phyloP scores from a whole-genome alignment of 2,329 filamentous ascomycete genomes.

The Fusarium solani-melongenae region DNA sequence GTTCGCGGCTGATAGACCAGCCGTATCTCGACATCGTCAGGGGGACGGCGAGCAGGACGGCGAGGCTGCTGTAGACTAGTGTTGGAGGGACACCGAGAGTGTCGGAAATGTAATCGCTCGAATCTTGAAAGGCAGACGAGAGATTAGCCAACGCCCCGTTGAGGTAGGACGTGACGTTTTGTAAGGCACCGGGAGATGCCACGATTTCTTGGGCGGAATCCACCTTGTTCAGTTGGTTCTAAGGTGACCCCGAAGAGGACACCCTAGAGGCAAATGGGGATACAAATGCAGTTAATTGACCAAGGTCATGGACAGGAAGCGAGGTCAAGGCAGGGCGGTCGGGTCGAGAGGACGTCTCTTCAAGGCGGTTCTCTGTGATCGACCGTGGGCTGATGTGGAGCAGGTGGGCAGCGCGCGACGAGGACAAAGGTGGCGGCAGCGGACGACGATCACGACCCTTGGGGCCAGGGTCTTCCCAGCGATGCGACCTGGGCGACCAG shows the following conservation, averaged over 20 bases:
- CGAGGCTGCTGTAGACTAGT: slow-evolving; percentile 62
- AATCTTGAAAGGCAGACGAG: slow-evolving; percentile 58
- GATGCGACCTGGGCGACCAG: slow-evolving; percentile 12
- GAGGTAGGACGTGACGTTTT: slow-evolving; percentile 69
- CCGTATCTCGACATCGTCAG: slow-evolving; percentile 67
- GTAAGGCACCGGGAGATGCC: slow-evolving; percentile 73
- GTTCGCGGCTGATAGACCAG: slow-evolving; percentile 58
- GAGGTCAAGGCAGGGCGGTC: slow-evolving; percentile 36
- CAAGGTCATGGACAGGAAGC: slow-evolving; percentile 32
- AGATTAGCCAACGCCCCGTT: slow-evolving; percentile 63
- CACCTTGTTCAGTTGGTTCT: slow-evolving; percentile 64
- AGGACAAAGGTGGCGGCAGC: slow-evolving; percentile 37
- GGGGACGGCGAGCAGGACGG: slow-evolving; percentile 60
- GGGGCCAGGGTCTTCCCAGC: slow-evolving; percentile 38
- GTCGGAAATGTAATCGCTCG: slow-evolving; percentile 63
- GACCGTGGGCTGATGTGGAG: slow-evolving; percentile 45
- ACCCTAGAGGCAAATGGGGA: slow-evolving; percentile 45
- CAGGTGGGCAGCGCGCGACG: slow-evolving; percentile 34
- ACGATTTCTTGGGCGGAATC: slow-evolving; percentile 67
- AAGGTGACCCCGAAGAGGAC: slow-evolving; percentile 51
- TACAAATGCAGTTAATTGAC: slow-evolving; percentile 32
- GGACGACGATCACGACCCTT: slow-evolving; percentile 40
- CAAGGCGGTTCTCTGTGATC: slow-evolving; percentile 39
- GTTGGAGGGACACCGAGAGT: slow-evolving; percentile 62
- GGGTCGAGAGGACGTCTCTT: slow-evolving; percentile 11